A percentile compares a stretch with the other conserved stretches of the same genome.
These are phyloP conservation scores for Fusarium miscanthi DNA, from an alignment of 2,329 filamentous ascomycete genomes.

Conservation along the genomic window DNA sequence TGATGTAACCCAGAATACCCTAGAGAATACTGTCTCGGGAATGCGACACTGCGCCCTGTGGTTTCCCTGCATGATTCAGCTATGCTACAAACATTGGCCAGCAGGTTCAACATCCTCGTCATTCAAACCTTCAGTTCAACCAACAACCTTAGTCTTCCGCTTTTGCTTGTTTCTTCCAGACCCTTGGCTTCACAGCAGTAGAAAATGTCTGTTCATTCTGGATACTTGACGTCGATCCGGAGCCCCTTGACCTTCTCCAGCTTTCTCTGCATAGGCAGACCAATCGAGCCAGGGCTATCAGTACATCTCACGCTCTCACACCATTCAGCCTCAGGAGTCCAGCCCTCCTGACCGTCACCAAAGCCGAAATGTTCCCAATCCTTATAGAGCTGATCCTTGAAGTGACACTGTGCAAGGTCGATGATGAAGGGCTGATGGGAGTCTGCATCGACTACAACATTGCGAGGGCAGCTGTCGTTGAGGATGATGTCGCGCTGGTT, in stretches of 20 bases:
- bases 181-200: accelerated
- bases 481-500: background rate
- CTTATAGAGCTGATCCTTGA: background rate
- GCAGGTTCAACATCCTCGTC: background rate
- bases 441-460: background rate
- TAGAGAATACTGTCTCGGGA: background rate
- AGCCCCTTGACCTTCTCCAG: accelerated
- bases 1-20: no score
- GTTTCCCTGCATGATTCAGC: background rate
- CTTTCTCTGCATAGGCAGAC: accelerated
- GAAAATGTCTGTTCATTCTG: accelerated
- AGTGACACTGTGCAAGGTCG: background rate
- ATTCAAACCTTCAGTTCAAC: accelerated
- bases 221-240: background rate
- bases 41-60: accelerated
- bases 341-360: background rate
- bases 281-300: background rate
- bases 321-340: background rate
- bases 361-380: background rate
- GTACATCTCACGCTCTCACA: background rate
- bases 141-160: accelerated
- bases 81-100: background rate
- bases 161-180: accelerated
- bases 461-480: background rate
- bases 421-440: background rate